A percentile compares a stretch with the other conserved stretches of the same genome.
phyloP scores from a whole-genome alignment of 73 alveolate genomes.

The Symbiodinium pilosum region DNA sequence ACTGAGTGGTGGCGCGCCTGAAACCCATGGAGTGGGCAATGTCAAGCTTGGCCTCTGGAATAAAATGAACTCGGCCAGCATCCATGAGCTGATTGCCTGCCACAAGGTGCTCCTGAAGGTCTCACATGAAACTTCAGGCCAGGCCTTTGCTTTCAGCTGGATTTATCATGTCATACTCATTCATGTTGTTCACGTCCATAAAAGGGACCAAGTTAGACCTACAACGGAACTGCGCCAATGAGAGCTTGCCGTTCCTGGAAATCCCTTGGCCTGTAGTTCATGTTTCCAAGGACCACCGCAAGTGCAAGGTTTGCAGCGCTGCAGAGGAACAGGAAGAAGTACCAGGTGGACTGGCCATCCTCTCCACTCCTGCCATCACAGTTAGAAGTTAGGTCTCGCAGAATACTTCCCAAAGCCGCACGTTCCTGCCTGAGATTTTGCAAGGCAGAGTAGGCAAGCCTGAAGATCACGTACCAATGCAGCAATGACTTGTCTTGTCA shows the following conservation, averaged over 20 bases:
- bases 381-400: neutral
- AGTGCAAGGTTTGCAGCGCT: conserved; percentile 63
- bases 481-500: neutral
- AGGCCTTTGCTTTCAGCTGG: conserved; percentile 85
- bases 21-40: conserved; percentile 78
- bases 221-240: no score
- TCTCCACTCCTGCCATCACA: conserved; percentile 64
- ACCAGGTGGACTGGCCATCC: conserved; percentile 80
- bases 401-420: neutral
- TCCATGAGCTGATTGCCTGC: conserved; percentile 92
- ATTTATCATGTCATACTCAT: conserved; percentile 74
- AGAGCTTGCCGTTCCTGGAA: neutral
- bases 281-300: conserved; percentile 79
- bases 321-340: conserved; percentile 79
- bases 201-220: conserved; percentile 83
- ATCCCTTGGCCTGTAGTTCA: conserved; percentile 58
- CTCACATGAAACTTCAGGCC: neutral
- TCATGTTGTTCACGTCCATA: conserved; percentile 89
- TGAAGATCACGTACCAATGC: neutral
- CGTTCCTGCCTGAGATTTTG: conserved; percentile 75
- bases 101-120: neutral
- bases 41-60: conserved; percentile 71
- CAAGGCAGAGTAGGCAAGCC: conserved; percentile 82
- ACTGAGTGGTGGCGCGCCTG: neutral
- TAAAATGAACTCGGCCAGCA: conserved; percentile 85